Evolutionary conservation across 2,329 filamentous ascomycete species (phyloP).

Genomic region (Neofusicoccum umdonicola): DNA sequence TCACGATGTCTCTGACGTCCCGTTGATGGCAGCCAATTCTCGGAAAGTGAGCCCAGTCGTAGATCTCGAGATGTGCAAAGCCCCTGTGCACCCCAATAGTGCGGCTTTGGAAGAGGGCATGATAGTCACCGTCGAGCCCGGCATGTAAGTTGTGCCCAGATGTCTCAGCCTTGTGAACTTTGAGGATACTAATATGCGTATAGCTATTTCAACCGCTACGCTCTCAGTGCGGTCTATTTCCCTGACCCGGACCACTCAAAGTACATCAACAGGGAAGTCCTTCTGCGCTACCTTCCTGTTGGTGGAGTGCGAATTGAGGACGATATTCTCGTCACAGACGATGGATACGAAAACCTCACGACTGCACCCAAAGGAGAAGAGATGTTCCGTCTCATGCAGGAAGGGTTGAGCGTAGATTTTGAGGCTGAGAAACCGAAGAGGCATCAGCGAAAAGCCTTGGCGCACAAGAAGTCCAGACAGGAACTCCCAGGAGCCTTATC

Average conservation of each 20-base stretch:
- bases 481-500: background rate
- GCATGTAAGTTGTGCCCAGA: conserved; percentile 36
- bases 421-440: background rate
- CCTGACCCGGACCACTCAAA: conserved; percentile 68
- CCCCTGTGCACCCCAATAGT: conserved; percentile 33
- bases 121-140: conserved; percentile 57
- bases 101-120: conserved; percentile 51
- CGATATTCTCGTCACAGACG: conserved; percentile 69
- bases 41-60: conserved; percentile 34
- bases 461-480: background rate
- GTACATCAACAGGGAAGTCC: conserved; percentile 71
- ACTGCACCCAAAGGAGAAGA: conserved; percentile 67
- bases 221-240: conserved; percentile 73
- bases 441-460: background rate
- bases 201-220: conserved; percentile 90
- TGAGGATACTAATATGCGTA: conserved; percentile 28
- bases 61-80: conserved; percentile 28
- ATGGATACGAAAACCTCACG: conserved; percentile 70
- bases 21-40: conserved; percentile 2
- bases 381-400: conserved; percentile 56
- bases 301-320: conserved; percentile 73
- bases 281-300: conserved; percentile 79
- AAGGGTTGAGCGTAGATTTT: background rate
- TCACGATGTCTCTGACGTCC: conserved; percentile 59
- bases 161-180: background rate